These are phyloP conservation scores for Schwanniomyces vanrijiae DNA, from an alignment of 805 yeast species.

Conservation along the genomic window DNA sequence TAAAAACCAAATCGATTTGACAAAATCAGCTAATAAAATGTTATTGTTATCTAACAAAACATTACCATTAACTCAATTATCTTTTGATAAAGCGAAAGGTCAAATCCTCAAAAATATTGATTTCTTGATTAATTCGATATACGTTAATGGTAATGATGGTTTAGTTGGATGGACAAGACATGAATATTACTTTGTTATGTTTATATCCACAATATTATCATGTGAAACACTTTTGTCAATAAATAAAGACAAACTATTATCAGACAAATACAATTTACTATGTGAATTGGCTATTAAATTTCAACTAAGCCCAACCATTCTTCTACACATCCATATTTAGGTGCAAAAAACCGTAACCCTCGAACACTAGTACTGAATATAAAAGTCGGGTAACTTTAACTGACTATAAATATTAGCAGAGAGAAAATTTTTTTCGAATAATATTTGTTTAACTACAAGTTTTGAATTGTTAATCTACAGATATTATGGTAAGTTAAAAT, in stretches of 20 bases:
- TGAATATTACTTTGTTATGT: slow-evolving; percentile 7
- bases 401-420: neutral
- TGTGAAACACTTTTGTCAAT: neutral
- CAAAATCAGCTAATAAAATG: neutral
- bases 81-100: neutral
- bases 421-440: neutral
- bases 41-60: neutral
- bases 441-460: neutral
- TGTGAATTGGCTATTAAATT: neutral
- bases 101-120: slow-evolving; percentile 2
- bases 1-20: slow-evolving; percentile 40
- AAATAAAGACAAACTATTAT: neutral
- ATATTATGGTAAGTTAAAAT: neutral
- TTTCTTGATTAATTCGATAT: neutral
- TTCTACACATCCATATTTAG: neutral
- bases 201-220: slow-evolving; percentile 5
- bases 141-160: slow-evolving; percentile 9
- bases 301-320: neutral
- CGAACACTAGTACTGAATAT: neutral
- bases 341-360: slow-evolving; percentile 3
- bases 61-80: neutral
- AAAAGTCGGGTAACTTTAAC: neutral
- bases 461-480: neutral
- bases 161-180: slow-evolving; percentile 15
- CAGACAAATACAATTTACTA: neutral